Evolutionary conservation across 1,139 yeast genomes (phyloP), one percentile per base, ranked within the genome.

Genomic region (Geotrichum australiense): DNA sequence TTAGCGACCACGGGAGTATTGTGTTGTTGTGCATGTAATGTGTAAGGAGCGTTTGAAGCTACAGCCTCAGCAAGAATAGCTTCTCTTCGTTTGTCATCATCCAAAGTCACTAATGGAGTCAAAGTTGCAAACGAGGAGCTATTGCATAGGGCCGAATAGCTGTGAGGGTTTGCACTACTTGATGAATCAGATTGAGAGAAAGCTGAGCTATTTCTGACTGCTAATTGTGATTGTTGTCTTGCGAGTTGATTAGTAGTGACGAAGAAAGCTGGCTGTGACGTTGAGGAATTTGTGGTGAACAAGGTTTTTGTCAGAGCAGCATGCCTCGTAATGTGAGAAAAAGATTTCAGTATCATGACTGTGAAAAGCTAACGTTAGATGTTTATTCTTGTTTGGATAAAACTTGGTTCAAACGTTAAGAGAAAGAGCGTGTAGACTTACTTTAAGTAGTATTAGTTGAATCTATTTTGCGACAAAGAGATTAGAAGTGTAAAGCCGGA

Each of bases 171-270:
- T 16, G 46, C 34, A 22, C 42, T 42, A 27, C 26, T 43, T 12
- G 25, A 20, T n/a, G 29, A 26, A 7, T 41, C 44, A 6, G 49
- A 46, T 22, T 45, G 34, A 12, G 30, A 11, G 38, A 43, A 50
- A 14, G 43, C 48, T 16, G 35, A 21, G 47, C 40, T 33, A 36
- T 38, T 21, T 14, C 61, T 51, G 23, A 48, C 47, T 16, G 57
- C 58, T 19, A 64, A 53, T 51, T 63, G 68, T 6, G 59, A 54
- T 50, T 65, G 67, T 46, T 64, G 68, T 19, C 68, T 56, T 24
- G 61, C 59, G 35, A 63, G 58, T 47, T 64, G 68, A 37, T 57
- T 61, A 3, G 69, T 65, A 12, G 69, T 57, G 30, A 63, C 60
- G 43, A 65, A 66, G 47, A 66, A 65, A 10, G 63, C 59, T 22